A percentile compares a stretch with the other conserved stretches of the same genome.
Evolutionary conservation across 2,329 filamentous ascomycete species (phyloP).

Genomic region (Colletotrichum sojae): DNA sequence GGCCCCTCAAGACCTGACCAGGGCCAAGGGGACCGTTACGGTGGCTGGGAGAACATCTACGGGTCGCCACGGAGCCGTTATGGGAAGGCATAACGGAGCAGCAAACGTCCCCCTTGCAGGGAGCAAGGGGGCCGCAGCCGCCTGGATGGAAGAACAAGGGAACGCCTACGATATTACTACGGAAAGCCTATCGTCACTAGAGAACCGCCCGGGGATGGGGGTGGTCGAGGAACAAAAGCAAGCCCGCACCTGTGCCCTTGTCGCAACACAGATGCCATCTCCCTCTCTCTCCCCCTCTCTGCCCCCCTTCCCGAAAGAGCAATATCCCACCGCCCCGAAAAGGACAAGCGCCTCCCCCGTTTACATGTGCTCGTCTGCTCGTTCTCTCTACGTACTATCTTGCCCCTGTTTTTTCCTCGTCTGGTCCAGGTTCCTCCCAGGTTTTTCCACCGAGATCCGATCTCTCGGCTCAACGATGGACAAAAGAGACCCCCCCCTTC

Average conservation of each 20-base stretch:
- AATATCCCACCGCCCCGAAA: constrained; percentile 48
- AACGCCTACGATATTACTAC: constrained; percentile 30
- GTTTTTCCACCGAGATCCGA: constrained; percentile 12
- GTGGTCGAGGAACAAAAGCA: constrained; percentile 4
- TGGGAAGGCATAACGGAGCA: constrained; percentile 25
- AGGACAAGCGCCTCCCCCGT: constrained; percentile 49
- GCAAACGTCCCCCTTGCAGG: background rate
- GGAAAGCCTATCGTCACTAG: constrained; percentile 25
- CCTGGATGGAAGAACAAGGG: constrained; percentile 25
- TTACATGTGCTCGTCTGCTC: constrained; percentile 12
- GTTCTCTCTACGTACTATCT: background rate
- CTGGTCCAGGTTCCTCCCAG: background rate
- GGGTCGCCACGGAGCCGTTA: constrained; percentile 14
- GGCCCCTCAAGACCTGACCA: background rate
- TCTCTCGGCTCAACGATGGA: constrained; percentile 1
- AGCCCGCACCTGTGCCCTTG: constrained; percentile 1
- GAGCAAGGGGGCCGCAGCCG: background rate
- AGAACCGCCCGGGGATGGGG: constrained; percentile 26
- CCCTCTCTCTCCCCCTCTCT: constrained; percentile 22
- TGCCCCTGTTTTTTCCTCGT: background rate
- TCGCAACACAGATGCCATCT: constrained; percentile 7
- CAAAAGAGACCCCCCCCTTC: background rate
- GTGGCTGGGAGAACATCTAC: background rate
- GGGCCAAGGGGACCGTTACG: background rate
- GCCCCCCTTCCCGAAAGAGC: constrained; percentile 50